Percentiles rank a stretch among this genome's conserved stretches.
phyloP scores from a whole-genome alignment of 148 eudicot genomes.

The Dianthus caryophyllus region DNA sequence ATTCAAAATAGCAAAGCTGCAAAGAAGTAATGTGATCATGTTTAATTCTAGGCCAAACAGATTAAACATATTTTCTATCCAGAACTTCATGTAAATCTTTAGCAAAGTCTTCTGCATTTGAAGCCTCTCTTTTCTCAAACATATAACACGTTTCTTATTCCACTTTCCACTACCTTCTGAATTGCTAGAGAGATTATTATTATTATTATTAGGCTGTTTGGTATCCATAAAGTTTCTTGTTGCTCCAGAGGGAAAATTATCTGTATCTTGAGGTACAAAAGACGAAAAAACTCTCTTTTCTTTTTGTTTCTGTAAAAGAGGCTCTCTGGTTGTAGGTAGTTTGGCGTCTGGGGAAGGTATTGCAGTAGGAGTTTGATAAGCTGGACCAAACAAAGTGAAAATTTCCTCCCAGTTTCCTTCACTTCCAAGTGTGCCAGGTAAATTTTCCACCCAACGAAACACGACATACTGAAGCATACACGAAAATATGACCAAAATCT shows the following conservation, averaged over 20 bases:
- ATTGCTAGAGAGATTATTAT: slow-evolving; percentile 45
- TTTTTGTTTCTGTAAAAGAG: slow-evolving; percentile 35
- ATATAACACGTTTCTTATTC: slow-evolving; percentile 53
- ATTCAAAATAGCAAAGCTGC: slow-evolving; percentile 84
- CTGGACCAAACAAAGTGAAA: slow-evolving; percentile 56
- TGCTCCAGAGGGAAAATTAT: slow-evolving; percentile 7
- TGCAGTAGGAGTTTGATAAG: slow-evolving; percentile 9
- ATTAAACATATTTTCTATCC: slow-evolving; percentile 89
- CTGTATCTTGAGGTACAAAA: slow-evolving; percentile 17
- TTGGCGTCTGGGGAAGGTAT: not conserved
- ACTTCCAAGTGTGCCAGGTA: slow-evolving; percentile 40
- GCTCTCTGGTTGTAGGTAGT: slow-evolving; percentile 34
- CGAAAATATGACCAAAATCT: slow-evolving; percentile 70
- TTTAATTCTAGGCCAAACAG: slow-evolving; percentile 96
- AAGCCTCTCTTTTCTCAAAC: slow-evolving; percentile 77
- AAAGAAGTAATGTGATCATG: slow-evolving; percentile 77
- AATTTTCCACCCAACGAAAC: slow-evolving; percentile 72
- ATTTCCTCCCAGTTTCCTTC: slow-evolving; percentile 64
- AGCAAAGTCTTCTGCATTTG: slow-evolving; percentile 77
- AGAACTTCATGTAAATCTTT: slow-evolving; percentile 80
- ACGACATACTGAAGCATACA: slow-evolving; percentile 85
- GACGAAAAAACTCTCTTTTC: slow-evolving; percentile 31
- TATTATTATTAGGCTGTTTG: slow-evolving; percentile 15
- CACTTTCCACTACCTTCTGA: slow-evolving; percentile 63
- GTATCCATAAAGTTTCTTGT: slow-evolving; percentile 5